These are phyloP conservation scores for Aspergillus terreus DNA, from an alignment of 2,329 filamentous ascomycete species.

Conservation along the genomic window DNA sequence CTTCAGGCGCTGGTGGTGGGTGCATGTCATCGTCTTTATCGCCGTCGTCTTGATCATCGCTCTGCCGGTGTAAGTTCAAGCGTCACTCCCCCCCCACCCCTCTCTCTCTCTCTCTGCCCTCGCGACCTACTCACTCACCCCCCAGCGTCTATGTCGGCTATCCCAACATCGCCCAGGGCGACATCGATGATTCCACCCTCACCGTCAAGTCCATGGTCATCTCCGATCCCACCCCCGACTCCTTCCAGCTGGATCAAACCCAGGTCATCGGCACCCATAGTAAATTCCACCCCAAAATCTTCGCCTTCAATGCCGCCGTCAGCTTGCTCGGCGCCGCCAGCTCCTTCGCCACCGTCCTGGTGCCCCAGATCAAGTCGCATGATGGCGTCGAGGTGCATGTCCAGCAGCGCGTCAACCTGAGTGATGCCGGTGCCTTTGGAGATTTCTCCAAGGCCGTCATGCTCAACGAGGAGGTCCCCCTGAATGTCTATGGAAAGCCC, in stretches of 20 bases:
- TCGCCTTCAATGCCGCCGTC: constrained; percentile 51
- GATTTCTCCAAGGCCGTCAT: constrained; percentile 50
- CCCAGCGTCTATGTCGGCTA: constrained; percentile 56
- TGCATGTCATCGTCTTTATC: constrained; percentile 49
- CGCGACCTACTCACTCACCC: background rate
- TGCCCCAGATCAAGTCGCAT: constrained; percentile 45
- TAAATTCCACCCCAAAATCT: constrained; percentile 52
- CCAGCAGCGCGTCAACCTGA: constrained; percentile 44
- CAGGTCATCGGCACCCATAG: constrained; percentile 47
- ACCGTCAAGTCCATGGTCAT: constrained; percentile 50
- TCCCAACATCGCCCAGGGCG: constrained; percentile 54
- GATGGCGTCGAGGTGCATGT: constrained; percentile 42
- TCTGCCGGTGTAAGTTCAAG: constrained; percentile 49
- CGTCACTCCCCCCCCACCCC: too few species aligned
- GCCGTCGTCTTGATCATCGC: constrained; percentile 51
- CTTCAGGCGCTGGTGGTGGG: constrained; percentile 52
- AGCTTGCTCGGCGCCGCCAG: constrained; percentile 40
- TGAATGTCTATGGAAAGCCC: constrained; percentile 52
- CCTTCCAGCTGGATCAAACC: constrained; percentile 48
- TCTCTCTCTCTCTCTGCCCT: background rate
- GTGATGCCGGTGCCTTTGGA: constrained; percentile 44
- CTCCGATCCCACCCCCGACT: constrained; percentile 46
- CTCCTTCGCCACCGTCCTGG: constrained; percentile 43
- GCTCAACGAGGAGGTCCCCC: constrained; percentile 45
- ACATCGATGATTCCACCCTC: constrained; percentile 51